phyloP scores from a whole-genome alignment of 352 stramenopile species.

The Pseudoperonospora humuli region DNA sequence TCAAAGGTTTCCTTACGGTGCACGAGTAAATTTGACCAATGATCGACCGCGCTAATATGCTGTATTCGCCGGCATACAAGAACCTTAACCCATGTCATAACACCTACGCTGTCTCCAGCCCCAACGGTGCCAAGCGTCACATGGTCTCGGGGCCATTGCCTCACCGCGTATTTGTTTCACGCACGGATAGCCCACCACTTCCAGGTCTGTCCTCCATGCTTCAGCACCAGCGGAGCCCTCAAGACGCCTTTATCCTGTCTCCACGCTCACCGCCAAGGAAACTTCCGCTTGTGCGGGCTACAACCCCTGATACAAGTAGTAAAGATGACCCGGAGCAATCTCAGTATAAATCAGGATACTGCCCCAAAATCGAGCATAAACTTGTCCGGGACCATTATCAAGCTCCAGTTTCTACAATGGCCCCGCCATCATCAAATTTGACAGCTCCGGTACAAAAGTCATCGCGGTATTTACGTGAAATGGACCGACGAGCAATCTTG shows the following conservation, averaged over 20 bases:
- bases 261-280: too few relatives aligned
- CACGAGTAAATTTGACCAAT: constrained; percentile 2
- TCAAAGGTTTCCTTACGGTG: constrained; percentile 7
- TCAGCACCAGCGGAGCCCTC: constrained; percentile 8
- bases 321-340: too few relatives aligned
- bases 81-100: constrained; percentile 2
- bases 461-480: constrained; percentile 66
- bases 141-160: constrained; percentile 5
- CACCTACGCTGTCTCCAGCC: constrained; percentile 12
- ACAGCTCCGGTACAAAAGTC: constrained; percentile 16
- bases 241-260: constrained; percentile 9
- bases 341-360: neutral
- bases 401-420: too few relatives aligned
- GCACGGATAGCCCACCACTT: constrained; percentile 9
- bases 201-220: constrained; percentile 20
- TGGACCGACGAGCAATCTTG: constrained; percentile 54
- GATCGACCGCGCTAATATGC: neutral
- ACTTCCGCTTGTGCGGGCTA: too few relatives aligned
- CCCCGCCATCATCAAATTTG: neutral
- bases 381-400: too few relatives aligned
- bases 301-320: too few relatives aligned
- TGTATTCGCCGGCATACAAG: constrained; percentile 13
- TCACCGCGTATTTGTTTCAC: neutral
- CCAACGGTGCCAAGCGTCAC: constrained; percentile 8
- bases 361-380: too few relatives aligned